A percentile compares a stretch with the other conserved stretches of the same genome.
Conservation (phyloP, 192 early-diverging fungal genomes). For the Backusella sp. region DNA sequence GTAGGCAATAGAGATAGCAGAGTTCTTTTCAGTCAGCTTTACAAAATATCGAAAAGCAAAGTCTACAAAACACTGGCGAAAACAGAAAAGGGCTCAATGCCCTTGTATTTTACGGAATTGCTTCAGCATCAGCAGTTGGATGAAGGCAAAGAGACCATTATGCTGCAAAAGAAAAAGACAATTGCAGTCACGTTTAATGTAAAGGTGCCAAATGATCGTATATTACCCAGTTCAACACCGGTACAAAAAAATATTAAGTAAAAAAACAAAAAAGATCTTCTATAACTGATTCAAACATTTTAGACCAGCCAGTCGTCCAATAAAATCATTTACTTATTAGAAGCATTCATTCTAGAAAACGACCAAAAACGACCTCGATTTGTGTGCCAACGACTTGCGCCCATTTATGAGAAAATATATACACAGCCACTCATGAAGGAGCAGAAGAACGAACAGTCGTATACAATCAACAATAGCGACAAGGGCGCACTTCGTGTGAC, state of each 20-base stretch:
- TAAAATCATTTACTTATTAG: conserved; percentile 11
- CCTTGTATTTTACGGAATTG: not conserved
- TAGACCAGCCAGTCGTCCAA: not conserved
- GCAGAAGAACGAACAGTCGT: not conserved
- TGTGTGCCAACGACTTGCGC: not conserved
- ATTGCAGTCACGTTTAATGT: conserved; percentile 17
- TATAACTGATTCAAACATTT: not conserved
- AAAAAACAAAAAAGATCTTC: not conserved
- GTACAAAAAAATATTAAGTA: conserved; percentile 4
- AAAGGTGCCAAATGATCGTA: not conserved
- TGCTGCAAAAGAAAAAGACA: conserved; percentile 1
- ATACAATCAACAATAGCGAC: not conserved
- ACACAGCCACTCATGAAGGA: not conserved
- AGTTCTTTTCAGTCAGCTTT: not conserved
- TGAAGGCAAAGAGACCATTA: not conserved
- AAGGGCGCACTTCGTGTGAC: not conserved
- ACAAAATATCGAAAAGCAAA: not conserved
- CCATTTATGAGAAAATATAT: not conserved
- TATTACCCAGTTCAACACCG: conserved; percentile 15
- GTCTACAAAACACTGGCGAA: not conserved
- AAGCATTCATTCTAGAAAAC: conserved; percentile 2
- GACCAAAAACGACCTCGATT: not conserved
- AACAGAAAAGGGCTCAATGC: not conserved
- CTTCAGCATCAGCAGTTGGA: not conserved
- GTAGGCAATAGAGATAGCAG: not conserved